A percentile compares a stretch with the other conserved stretches of the same genome.
These are phyloP conservation scores for Lentinula edodes DNA, from an alignment of 768 basidiomycete genomes.

Conservation along the genomic window DNA sequence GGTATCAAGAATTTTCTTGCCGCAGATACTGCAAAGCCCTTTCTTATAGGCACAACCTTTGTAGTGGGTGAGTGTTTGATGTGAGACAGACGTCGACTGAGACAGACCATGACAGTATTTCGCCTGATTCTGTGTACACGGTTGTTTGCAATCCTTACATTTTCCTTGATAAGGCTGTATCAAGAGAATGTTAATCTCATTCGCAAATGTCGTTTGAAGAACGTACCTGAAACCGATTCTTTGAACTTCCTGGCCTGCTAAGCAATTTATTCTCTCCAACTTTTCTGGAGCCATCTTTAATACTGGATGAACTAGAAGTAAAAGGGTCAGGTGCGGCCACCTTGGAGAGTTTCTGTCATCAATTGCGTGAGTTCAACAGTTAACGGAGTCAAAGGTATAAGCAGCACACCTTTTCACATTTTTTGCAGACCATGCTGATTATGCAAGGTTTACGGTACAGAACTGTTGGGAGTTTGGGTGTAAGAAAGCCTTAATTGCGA, in stretches of 20 bases:
- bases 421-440: conserved; percentile 76
- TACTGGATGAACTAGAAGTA: conserved; percentile 61
- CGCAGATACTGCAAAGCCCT: conserved; percentile 82
- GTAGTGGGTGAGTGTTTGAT: conserved; percentile 1
- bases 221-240: conserved; percentile 72
- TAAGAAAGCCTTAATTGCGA: too few relatives aligned
- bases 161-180: conserved; percentile 77
- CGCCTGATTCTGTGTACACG: conserved; percentile 78
- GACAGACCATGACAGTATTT: conserved; percentile 83
- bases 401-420: conserved; percentile 63
- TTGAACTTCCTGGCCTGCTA: conserved; percentile 61
- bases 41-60: conserved; percentile 86
- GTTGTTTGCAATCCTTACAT: conserved; percentile 85
- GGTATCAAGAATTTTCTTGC: conserved; percentile 81
- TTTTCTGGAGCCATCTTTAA: conserved; percentile 77
- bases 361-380: neutral
- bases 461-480: neutral
- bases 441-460: neutral
- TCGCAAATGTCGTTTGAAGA: neutral
- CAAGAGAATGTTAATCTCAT: neutral
- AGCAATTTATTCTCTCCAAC: conserved; percentile 85
- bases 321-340: conserved; percentile 89
- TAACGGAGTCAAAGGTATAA: neutral
- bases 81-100: conserved; percentile 10
- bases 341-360: conserved; percentile 77